Conservation (phyloP, 805 yeast genomes). For the Cyberlindnera amylophila region DNA sequence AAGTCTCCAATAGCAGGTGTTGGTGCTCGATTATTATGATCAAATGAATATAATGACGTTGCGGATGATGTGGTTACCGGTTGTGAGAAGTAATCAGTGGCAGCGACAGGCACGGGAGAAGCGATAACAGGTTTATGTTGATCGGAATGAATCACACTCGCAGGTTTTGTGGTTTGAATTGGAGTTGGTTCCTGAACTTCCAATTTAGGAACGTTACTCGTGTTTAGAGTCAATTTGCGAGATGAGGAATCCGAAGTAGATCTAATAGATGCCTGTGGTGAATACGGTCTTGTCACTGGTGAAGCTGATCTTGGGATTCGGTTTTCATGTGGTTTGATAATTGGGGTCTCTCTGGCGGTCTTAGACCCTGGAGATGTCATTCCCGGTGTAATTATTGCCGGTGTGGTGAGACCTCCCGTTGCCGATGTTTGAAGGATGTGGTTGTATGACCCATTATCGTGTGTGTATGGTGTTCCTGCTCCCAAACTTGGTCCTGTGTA, state of each 20-base stretch:
- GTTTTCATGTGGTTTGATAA: slow-evolving; percentile 8
- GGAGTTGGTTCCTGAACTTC: slow-evolving; percentile 15
- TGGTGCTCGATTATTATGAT: slow-evolving; percentile 5
- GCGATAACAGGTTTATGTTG: not conserved
- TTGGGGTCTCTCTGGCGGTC: slow-evolving; percentile 8
- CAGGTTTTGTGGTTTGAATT: slow-evolving; percentile 1
- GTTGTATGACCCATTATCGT: slow-evolving; percentile 9
- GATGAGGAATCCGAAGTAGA: not conserved
- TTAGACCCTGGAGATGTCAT: not conserved
- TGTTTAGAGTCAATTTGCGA: slow-evolving; percentile 3
- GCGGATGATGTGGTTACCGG: no score
- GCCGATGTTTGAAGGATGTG: slow-evolving; percentile 3
- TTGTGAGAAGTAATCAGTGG: no score
- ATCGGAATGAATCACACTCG: not conserved
- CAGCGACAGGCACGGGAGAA: no score
- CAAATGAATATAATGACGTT: no score
- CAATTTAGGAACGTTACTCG: slow-evolving; percentile 6
- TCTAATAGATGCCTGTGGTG: not conserved
- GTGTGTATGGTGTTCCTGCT: slow-evolving; percentile 6
- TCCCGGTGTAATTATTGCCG: not conserved
- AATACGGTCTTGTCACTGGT: slow-evolving; percentile 1
- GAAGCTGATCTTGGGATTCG: slow-evolving; percentile 12
- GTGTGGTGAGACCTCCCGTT: not conserved
- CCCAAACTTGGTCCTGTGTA: not conserved
- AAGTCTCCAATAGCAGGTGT: slow-evolving; percentile 25